Evolutionary conservation across 305 asterid species (phyloP).

Genomic region (Fraxinus floribunda): DNA sequence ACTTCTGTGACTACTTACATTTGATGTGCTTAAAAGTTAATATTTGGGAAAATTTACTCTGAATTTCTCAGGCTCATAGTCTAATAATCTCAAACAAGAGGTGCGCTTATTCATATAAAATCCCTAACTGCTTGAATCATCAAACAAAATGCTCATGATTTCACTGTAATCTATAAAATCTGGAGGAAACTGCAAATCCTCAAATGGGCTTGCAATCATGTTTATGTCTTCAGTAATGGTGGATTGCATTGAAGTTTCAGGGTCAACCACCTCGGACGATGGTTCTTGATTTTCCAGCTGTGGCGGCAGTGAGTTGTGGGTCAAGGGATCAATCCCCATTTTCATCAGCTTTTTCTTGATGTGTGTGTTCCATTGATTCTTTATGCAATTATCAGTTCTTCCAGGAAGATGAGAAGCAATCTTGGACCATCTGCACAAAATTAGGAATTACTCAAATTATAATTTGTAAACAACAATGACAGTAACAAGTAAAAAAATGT

Average conservation of each 20-base stretch:
- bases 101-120: neutral
- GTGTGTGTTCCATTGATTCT: conserved; percentile 90
- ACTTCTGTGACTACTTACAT: too few species aligned
- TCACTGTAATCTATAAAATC: conserved; percentile 31
- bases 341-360: conserved; percentile 77
- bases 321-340: conserved; percentile 76
- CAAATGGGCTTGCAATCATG: conserved; percentile 23
- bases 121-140: conserved; percentile 37
- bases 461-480: too few species aligned
- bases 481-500: too few species aligned
- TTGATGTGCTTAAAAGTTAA: too few species aligned
- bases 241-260: conserved; percentile 31
- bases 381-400: conserved; percentile 79
- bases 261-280: neutral
- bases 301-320: conserved; percentile 66
- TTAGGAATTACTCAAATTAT: too few species aligned
- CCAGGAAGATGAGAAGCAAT: conserved; percentile 91
- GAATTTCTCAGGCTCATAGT: too few species aligned
- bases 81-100: neutral
- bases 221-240: conserved; percentile 22
- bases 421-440: conserved; percentile 86
- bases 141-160: conserved; percentile 45
- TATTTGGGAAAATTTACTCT: too few species aligned
- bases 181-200: conserved; percentile 30
- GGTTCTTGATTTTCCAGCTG: conserved; percentile 17